A percentile compares a stretch with the other conserved stretches of the same genome.
Evolutionary conservation across 1,139 yeast species (phyloP).

Genomic region (Suzukiozyma palmioleophila): DNA sequence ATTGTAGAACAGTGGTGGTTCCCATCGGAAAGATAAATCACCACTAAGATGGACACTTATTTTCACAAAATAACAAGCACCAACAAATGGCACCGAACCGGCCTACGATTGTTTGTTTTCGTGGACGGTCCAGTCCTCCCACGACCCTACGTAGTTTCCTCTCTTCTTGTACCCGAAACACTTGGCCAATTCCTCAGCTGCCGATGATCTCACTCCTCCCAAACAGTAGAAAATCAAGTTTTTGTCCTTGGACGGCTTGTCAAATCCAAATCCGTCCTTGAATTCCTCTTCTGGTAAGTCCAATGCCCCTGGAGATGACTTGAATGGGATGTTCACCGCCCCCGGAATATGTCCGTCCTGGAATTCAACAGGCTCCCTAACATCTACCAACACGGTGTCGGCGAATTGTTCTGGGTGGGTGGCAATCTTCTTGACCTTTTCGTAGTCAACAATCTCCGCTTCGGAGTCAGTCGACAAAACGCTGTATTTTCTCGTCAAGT

Average conservation of each 20-base stretch:
- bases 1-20: too few species aligned
- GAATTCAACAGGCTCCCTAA: conserved; percentile 85
- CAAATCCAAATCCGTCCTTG: conserved; percentile 72
- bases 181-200: conserved; percentile 87
- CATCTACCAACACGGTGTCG: conserved; percentile 67
- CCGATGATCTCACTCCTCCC: conserved; percentile 87
- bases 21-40: too few species aligned
- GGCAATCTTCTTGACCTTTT: conserved; percentile 49
- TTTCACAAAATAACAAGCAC: too few species aligned
- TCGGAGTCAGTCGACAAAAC: conserved; percentile 30
- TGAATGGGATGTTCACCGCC: conserved; percentile 84
- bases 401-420: conserved; percentile 32
- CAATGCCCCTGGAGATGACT: conserved; percentile 91
- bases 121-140: conserved; percentile 74
- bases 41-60: too few species aligned
- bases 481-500: conserved; percentile 19
- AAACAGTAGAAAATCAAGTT: conserved; percentile 87
- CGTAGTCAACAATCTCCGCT: conserved; percentile 54
- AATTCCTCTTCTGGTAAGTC: conserved; percentile 77
- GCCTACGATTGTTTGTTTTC: conserved; percentile 19
- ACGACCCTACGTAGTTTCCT: conserved; percentile 79
- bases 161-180: conserved; percentile 82
- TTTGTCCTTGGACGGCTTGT: conserved; percentile 69
- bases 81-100: not conserved
- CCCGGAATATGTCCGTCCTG: conserved; percentile 71